Base-by-base conservation (phyloP, 495 filamentous ascomycete genomes). In the Pyrenula massariospora region DNA sequence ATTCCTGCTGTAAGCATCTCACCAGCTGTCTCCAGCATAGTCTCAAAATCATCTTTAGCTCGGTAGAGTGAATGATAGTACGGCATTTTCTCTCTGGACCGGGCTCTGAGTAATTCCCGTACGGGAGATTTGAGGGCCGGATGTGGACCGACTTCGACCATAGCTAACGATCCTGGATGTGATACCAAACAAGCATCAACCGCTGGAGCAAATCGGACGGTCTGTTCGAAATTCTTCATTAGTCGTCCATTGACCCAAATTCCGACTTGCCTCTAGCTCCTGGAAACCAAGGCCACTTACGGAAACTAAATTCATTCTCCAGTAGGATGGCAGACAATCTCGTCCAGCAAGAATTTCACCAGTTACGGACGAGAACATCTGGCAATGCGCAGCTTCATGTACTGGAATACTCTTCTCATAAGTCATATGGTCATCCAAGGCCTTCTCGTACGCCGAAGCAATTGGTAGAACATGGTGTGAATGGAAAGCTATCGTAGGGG, bases 271-370 rank as follows among this genome's bases (percentile, higher is more conserved):
- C 2, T 56, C 54, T 0, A 80, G 51, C 15, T 80, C n/a, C n/a
- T n/a, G n/a, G n/a, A n/a, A n/a, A n/a, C n/a, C 81, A 48, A 78
- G 68, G 19, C n/a, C n/a, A 60, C 58, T 61, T 84, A 84, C 11
- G 75, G 59, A 1, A 11, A 70, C 63, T 76, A 84, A 77, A 56
- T 83, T 84, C 25, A 79, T 67, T 2, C 55, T 65, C 81, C 81
- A 84, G 62, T 84, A 84, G 1, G 56, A 1, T 50, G 54, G 10
- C 22, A 19, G 22, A 21, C 8, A 52, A 20, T 24, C 22, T 20
- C 8, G 8, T 8, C 10, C 19, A 5, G 22, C 20, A 20, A 52
- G n/a, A 10, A 5, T 10, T 24, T 52, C 19, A 8, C 50, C 50
- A 10, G 50, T 52, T 10, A 52, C 50, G 8, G 50, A 52, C 10